Percentiles rank a stretch among this genome's conserved stretches.
Conservation (phyloP, 2,329 filamentous ascomycete genomes). For the Cladosporium sphaerospermum region DNA sequence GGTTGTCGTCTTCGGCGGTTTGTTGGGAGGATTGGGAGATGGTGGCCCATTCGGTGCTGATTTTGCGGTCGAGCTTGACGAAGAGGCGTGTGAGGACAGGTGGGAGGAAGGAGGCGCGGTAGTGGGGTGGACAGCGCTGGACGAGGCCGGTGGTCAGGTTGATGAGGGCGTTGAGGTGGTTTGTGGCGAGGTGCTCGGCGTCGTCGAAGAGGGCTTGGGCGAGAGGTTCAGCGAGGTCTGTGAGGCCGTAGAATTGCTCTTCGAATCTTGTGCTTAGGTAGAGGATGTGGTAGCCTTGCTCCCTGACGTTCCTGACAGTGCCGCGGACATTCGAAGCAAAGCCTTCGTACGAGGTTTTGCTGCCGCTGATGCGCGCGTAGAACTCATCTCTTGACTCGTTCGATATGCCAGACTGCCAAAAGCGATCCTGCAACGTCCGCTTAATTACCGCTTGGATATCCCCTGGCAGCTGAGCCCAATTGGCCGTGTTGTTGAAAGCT, state of each 20-base stretch:
- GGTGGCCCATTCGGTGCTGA: constrained; percentile 78
- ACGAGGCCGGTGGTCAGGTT: constrained; percentile 85
- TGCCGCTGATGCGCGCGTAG: constrained; percentile 83
- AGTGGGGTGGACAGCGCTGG: constrained; percentile 79
- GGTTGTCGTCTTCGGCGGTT: constrained; percentile 60
- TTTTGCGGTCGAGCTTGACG: constrained; percentile 77
- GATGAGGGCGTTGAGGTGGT: constrained; percentile 89
- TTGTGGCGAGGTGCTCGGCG: constrained; percentile 74
- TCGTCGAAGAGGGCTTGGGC: constrained; percentile 80
- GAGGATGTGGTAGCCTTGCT: constrained; percentile 89
- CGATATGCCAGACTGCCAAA: constrained; percentile 98
- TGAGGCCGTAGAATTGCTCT: constrained; percentile 83
- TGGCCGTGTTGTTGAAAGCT: constrained; percentile 78
- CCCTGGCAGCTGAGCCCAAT: constrained; percentile 69
- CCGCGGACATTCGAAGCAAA: constrained; percentile 90
- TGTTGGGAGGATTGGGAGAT: constrained; percentile 55
- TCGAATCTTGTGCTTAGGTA: constrained; percentile 88
- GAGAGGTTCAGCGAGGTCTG: constrained; percentile 73
- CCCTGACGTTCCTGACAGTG: constrained; percentile 79
- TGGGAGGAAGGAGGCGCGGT: constrained; percentile 74
- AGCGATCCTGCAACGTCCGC: constrained; percentile 83
- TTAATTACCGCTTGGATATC: constrained; percentile 74
- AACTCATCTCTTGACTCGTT: constrained; percentile 95
- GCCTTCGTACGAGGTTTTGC: constrained; percentile 83
- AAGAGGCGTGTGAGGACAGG: constrained; percentile 78